Evolutionary conservation across 805 yeast genomes (phyloP), one percentile per base, ranked within the genome.

Genomic region (Wickerhamomyces queroliae): DNA sequence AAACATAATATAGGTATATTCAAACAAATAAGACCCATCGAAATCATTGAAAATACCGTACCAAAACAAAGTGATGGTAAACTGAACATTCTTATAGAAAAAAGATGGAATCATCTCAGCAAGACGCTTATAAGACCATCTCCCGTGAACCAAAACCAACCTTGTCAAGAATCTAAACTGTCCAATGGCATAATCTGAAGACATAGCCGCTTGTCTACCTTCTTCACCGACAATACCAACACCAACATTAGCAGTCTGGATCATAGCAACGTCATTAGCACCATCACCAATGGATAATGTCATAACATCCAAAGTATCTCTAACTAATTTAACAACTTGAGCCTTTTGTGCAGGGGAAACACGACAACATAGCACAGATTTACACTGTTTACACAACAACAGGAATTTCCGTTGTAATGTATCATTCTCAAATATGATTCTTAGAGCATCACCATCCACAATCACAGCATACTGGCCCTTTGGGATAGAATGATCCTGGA

Each of bases 141-240:
- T 70, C 26, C 95, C 95, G 59, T 85, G 95, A 24, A 80, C 85
- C 35, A 85, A 60, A 11, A 84, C 62, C 47, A 85, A 64, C 48
- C 84, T 72, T 0, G 84, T 69, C 46, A 85, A 60, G 52, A 70
- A 85, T 54, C 93, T 71, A 61, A 85, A 85, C 56, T 85, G 95
- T 15, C 90, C 93, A 52, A 85, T 64, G 12, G 90, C 95, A 62
- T 83, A 85, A 64, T 85, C 95, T 2, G 91, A 80, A 20, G 89
- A 80, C 95, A 85, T 85, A 6, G 77, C 91, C n/a, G 93, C 93
- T 61, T 83, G 93, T 45, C 93, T 67, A 53, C 95, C 95, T 65
- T 85, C 93, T 65, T 85, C 93, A 64, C 95, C 93, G 5, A 90
- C 93, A 39, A 84, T 83, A 53, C 95, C 95, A 33, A 54, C 56